These are phyloP conservation scores for Ceriops decandra DNA, from an alignment of 345 rosid species.

Conservation along the genomic window DNA sequence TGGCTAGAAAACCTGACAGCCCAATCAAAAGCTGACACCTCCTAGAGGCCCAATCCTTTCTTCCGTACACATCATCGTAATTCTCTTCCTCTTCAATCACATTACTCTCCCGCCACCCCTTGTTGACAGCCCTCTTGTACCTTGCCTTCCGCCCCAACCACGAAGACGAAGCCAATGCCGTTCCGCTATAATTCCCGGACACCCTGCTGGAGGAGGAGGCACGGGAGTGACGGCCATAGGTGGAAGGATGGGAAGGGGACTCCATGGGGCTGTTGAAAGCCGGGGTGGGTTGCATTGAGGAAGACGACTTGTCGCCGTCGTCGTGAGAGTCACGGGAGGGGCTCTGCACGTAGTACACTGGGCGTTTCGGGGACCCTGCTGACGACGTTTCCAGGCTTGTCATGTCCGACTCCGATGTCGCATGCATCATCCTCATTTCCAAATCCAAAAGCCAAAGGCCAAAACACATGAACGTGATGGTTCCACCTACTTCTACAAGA, in stretches of 20 bases:
- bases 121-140: neutral
- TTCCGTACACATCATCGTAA: neutral
- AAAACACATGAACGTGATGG: neutral
- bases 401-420: conserved; percentile 18
- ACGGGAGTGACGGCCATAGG: conserved; percentile 17
- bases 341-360: conserved; percentile 22
- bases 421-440: conserved; percentile 1
- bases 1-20: neutral
- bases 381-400: conserved; percentile 12
- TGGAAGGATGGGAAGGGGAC: conserved; percentile 19
- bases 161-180: neutral
- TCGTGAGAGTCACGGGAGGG: conserved; percentile 22
- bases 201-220: conserved; percentile 20
- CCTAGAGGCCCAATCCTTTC: neutral
- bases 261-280: conserved; percentile 12
- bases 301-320: conserved; percentile 18
- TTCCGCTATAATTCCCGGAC: neutral
- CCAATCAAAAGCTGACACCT: conserved; percentile 9
- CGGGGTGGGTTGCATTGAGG: conserved; percentile 5
- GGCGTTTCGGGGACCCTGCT: conserved; percentile 18
- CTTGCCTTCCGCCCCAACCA: conserved; percentile 8
- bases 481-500: neutral
- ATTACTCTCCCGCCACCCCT: conserved; percentile 6
- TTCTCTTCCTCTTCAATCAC: conserved; percentile 22
- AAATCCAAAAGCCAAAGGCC: neutral